Base-by-base conservation (phyloP, 2,329 filamentous ascomycete genomes). In the Emericellopsis cladophorae region DNA sequence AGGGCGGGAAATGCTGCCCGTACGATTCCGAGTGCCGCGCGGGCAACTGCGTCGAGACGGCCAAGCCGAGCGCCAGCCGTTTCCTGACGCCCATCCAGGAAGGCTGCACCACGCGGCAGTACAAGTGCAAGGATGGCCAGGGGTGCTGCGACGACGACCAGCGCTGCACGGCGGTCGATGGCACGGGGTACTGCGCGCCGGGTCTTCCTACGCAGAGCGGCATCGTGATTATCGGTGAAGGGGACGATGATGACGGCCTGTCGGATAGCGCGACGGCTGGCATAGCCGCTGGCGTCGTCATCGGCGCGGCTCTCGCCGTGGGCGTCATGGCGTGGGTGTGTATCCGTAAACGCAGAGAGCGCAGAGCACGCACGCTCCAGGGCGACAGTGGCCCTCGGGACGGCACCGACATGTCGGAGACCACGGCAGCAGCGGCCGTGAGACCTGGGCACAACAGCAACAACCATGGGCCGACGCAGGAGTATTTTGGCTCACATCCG, bases 181-280 rank as follows among this genome's bases (percentile, higher is more conserved):
- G 55, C 9, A 48, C 48, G 11, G 60, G 61, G 26, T 61, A 58
- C 40, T 71, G 70, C 48, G 63, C 64, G 5, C 49, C 56, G 4
- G 51, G 54, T 5, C 52, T 54, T 36, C 52, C 57, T 4, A 57
- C 59, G 3, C 53, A 54, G 2, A 54, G 59, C n/a, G 55, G 51
- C 11, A 46, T 56, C 4, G 47, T 49, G 21, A 49, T 59, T 11
- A 45, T 55, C 16, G 26, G 26, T 12, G 26, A 29, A 12, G 26
- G 9, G 9, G 54, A 54, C 2, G 40, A 46, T 15, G 44, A 36
- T 4, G 43, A 42, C 3, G 53, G 53, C 3, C 51, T 76, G 6
- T 68, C 68, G 2, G 53, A 61, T 1, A 72, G 68, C 1, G 73
- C 71, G 3, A 74, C 70, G 49, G 72, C 69, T 0, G 75, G 75